These are phyloP conservation scores for Quercus phellos DNA, from an alignment of 331 rosid species.

Conservation along the genomic window DNA sequence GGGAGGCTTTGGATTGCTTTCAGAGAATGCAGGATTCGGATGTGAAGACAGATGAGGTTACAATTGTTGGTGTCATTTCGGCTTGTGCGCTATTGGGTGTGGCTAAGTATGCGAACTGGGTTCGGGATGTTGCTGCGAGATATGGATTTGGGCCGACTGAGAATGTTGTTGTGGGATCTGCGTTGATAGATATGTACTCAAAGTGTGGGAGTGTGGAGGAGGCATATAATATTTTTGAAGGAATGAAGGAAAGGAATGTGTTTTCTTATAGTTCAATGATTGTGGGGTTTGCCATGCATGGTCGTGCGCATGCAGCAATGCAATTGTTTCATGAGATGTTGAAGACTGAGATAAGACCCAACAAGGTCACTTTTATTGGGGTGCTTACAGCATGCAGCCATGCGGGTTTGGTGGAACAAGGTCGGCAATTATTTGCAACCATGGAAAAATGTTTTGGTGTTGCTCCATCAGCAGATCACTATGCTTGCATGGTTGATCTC, in stretches of 20 bases:
- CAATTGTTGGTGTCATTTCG: constrained; percentile 34
- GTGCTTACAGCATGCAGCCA: constrained; percentile 44
- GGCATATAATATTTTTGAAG: too few relatives aligned
- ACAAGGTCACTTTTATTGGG: constrained; percentile 36
- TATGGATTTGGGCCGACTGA: constrained; percentile 29
- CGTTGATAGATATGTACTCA: constrained; percentile 43
- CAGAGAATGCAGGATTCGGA: constrained; percentile 24
- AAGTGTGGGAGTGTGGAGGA: constrained; percentile 38
- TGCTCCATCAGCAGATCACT: constrained; percentile 46
- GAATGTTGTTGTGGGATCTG: constrained; percentile 42
- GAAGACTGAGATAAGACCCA: constrained; percentile 32
- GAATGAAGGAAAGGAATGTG: too few relatives aligned
- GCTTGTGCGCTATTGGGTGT: constrained; percentile 42
- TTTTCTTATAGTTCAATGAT: constrained; percentile 34
- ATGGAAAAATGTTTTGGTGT: constrained; percentile 36
- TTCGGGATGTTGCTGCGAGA: constrained; percentile 29
- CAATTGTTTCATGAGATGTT: constrained; percentile 44
- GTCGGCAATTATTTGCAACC: constrained; percentile 36
- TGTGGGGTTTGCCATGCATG: constrained; percentile 37
- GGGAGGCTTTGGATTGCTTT: constrained; percentile 12
- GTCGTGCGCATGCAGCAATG: constrained; percentile 30
- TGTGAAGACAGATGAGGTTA: constrained; percentile 32
- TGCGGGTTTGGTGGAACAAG: constrained; percentile 39
- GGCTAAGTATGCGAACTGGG: constrained; percentile 28
- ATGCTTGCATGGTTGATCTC: constrained; percentile 72